phyloP scores from a whole-genome alignment of 208 protist species.

The Trypanosoma melophagium region DNA sequence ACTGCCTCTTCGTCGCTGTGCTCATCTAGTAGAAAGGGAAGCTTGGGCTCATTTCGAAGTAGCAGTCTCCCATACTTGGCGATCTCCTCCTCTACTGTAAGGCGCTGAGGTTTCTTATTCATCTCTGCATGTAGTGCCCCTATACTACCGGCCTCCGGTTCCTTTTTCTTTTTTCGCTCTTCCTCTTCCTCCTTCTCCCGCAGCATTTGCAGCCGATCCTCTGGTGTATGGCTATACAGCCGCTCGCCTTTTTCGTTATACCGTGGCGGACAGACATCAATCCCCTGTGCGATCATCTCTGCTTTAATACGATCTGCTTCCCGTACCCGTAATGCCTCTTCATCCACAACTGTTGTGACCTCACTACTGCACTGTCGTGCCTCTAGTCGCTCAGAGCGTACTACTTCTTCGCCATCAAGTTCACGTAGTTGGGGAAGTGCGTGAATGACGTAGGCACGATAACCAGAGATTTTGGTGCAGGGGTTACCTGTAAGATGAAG shows the following conservation, averaged over 20 bases:
- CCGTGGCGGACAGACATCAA: conserved; percentile 76
- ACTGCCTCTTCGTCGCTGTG: conserved; percentile 53
- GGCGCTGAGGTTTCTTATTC: conserved; percentile 33
- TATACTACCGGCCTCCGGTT: conserved; percentile 46
- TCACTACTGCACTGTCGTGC: conserved; percentile 83
- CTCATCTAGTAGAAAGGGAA: conserved; percentile 83
- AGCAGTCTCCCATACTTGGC: conserved; percentile 87
- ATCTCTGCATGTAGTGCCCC: conserved; percentile 68
- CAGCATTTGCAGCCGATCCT: conserved; percentile 88
- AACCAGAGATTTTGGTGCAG: conserved; percentile 86
- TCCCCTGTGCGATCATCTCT: conserved; percentile 66
- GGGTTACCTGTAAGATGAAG: conserved; percentile 96
- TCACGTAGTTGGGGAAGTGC: conserved; percentile 90
- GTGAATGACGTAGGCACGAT: conserved; percentile 91
- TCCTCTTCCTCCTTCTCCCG: conserved; percentile 79
- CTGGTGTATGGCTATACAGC: conserved; percentile 87
- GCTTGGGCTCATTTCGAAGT: conserved; percentile 92
- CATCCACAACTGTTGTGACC: conserved; percentile 42
- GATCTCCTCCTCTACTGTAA: conserved; percentile 87
- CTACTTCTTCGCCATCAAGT: conserved; percentile 89
- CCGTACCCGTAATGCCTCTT: conserved; percentile 46
- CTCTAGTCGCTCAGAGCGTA: conserved; percentile 81
- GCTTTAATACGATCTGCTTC: conserved; percentile 72
- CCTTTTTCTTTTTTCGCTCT: conserved; percentile 33
- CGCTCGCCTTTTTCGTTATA: conserved; percentile 90